phyloP scores from a whole-genome alignment of 2,329 filamentous ascomycete genomes.

The Talaromyces sp. region DNA sequence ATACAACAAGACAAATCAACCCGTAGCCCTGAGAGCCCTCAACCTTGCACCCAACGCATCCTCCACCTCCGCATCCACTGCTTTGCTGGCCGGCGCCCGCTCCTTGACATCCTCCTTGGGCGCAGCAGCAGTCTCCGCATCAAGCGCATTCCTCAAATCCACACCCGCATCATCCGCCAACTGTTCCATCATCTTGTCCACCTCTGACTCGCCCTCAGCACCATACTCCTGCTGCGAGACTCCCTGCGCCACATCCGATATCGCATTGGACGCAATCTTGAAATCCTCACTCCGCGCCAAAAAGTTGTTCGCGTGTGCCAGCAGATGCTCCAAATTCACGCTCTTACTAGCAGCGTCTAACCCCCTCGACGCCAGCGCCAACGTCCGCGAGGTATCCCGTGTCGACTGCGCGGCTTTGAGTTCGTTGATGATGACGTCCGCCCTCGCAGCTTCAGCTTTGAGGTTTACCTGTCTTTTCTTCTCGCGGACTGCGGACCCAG shows the following conservation, averaged over 20 bases:
- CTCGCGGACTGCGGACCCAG: conserved; percentile 45
- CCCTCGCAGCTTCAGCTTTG: conserved; percentile 45
- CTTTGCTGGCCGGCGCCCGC: conserved; percentile 23
- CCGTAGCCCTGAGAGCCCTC: conserved; percentile 39
- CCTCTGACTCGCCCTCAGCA: conserved; percentile 42
- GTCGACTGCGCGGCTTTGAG: conserved; percentile 49
- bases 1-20: conserved; percentile 20
- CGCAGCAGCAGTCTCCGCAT: conserved; percentile 36
- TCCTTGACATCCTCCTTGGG: conserved; percentile 43
- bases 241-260: conserved; percentile 42
- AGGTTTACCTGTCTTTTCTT: conserved; percentile 47
- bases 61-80: conserved; percentile 39
- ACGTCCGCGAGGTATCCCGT: conserved; percentile 45
- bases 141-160: conserved; percentile 40
- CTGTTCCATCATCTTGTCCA: conserved; percentile 45
- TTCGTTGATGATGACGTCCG: conserved; percentile 50
- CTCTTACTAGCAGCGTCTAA: conserved; percentile 45
- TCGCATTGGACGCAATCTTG: conserved; percentile 42
- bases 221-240: conserved; percentile 45
- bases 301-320: conserved; percentile 44
- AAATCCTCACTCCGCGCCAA: conserved; percentile 42
- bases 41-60: conserved; percentile 42
- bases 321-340: conserved; percentile 45
- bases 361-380: conserved; percentile 44
- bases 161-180: conserved; percentile 45